Base-by-base conservation (phyloP, 139 green algal genomes). In the Tetraselmis chui region DNA sequence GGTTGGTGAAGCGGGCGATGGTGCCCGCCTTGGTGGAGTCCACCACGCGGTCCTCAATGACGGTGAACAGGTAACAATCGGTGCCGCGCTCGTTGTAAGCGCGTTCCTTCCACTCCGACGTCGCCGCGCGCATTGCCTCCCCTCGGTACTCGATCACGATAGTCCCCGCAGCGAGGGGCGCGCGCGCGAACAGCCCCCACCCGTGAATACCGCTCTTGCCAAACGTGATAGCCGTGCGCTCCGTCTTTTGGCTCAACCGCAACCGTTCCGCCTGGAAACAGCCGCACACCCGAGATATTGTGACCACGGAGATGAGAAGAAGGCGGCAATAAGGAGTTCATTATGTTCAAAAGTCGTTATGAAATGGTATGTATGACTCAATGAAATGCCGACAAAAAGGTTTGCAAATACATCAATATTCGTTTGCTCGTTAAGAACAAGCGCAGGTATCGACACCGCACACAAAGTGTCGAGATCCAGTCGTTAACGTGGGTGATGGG, bases 21-120 rank as follows among this genome's bases (percentile, higher is more conserved):
- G 84, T 87, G 31, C 95, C 95, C 2, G 29, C 28, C 67, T 86
- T 82, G 0, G 95, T 98, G 30, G 89, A 88, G 82, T 98, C 95
- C 2, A 97, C 86, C 27, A 98, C 93, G 0, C 86, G 78, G 2
- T 90, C 80, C 23, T 95, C 90, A 58, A 92, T 92, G 28, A 94
- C 76, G 58, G 91, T 89, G 85, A 98, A 98, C 29, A 98, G 88
- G 89, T 96, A 98, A 86, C 92, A 97, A 90, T 98, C 95, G 25
- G 85, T 90, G 81, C 86, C 88, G 59, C 80, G 76, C 32, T 67
- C n/a, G 25, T 74, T 77, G 11, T 89, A 79, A 2, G 27, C 29
- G 22, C n/a, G 32, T 85, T 98, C 93, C 0, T 93, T 83, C 79
- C 89, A 30, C 59, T 97, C 92, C 0, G 94, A 92, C 32, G 96